A percentile compares a stretch with the other conserved stretches of the same genome.
Conservation (phyloP, 2,329 filamentous ascomycete species). For the Ophiocordyceps robertsii region DNA sequence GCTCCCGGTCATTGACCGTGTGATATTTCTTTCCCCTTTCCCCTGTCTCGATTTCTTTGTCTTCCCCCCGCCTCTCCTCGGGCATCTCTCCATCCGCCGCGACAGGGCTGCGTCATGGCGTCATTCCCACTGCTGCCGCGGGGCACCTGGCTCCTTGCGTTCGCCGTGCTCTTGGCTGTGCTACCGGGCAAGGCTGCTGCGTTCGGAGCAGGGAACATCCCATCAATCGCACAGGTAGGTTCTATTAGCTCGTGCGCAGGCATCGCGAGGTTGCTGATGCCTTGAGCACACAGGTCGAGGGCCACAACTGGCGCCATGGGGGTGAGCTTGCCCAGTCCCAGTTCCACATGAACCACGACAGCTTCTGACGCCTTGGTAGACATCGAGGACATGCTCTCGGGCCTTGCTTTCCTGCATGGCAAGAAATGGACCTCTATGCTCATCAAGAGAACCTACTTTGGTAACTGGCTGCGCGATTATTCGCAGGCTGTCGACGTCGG, state of each 20-base stretch:
- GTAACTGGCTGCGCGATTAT: conserved; percentile 79
- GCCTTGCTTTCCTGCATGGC: conserved; percentile 60
- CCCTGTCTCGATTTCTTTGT: not conserved
- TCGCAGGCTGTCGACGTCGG: conserved; percentile 74
- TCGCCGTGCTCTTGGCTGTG: conserved; percentile 40
- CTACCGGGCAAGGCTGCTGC: conserved; percentile 43
- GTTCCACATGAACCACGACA: not conserved
- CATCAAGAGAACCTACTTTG: conserved; percentile 69
- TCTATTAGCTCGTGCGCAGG: conserved; percentile 7
- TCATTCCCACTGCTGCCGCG: conserved; percentile 28
- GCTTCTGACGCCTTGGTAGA: conserved; percentile 27
- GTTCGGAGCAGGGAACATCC: conserved; percentile 60
- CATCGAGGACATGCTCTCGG: conserved; percentile 72
- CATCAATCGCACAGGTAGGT: conserved; percentile 41
- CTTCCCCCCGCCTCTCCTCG: not conserved
- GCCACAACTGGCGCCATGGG: conserved; percentile 57
- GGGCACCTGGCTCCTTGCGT: conserved; percentile 36
- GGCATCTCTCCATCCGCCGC: not conserved
- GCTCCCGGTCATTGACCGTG: too few species aligned
- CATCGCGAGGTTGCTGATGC: too few species aligned
- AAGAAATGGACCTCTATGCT: conserved; percentile 77
- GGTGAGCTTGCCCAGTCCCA: conserved; percentile 21
- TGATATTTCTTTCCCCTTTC: not conserved
- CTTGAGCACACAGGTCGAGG: conserved; percentile 37
- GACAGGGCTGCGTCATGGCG: conserved; percentile 28